phyloP scores from a whole-genome alignment of 495 filamentous ascomycete genomes.

The Mytilinidion resinicola region DNA sequence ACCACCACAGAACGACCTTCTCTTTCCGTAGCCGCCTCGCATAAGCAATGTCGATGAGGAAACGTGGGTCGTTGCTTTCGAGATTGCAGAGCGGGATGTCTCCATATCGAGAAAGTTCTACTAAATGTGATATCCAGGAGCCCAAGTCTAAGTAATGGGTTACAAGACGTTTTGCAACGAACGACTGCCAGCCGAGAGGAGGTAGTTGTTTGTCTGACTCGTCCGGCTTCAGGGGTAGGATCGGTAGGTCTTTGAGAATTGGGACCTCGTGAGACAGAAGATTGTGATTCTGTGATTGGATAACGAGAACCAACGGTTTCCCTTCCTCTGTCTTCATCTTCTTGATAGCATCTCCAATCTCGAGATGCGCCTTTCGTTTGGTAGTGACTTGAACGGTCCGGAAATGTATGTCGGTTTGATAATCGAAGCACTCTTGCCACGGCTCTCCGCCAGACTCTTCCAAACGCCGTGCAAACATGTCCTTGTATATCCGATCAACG shows the following conservation, averaged over 20 bases:
- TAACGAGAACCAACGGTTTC: constrained; percentile 70
- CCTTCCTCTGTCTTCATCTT: constrained; percentile 80
- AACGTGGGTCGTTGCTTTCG: constrained; percentile 87
- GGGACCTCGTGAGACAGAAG: constrained; percentile 80
- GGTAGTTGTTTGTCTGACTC: constrained; percentile 79
- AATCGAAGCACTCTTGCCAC: constrained; percentile 74
- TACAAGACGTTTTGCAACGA: constrained; percentile 78
- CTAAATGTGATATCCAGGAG: constrained; percentile 84
- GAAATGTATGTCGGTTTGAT: constrained; percentile 84
- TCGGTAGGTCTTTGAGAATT: constrained; percentile 75
- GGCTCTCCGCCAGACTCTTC: constrained; percentile 60
- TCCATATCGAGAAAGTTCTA: constrained; percentile 80
- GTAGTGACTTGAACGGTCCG: constrained; percentile 82
- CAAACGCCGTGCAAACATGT: constrained; percentile 57
- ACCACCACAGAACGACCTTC: constrained; percentile 99
- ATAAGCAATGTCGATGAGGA: constrained; percentile 92
- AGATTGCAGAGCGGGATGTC: constrained; percentile 93
- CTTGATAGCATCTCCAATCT: constrained; percentile 76
- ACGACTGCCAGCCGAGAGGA: constrained; percentile 87
- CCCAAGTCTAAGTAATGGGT: constrained; percentile 85
- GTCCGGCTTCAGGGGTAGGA: constrained; percentile 73
- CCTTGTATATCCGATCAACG: constrained; percentile 82
- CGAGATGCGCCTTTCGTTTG: constrained; percentile 77
- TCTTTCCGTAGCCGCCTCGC: constrained; percentile 83
- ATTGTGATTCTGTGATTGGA: constrained; percentile 82